Evolutionary conservation across 768 basidiomycete genomes (phyloP).

Genomic region (Trametes sanguinea): DNA sequence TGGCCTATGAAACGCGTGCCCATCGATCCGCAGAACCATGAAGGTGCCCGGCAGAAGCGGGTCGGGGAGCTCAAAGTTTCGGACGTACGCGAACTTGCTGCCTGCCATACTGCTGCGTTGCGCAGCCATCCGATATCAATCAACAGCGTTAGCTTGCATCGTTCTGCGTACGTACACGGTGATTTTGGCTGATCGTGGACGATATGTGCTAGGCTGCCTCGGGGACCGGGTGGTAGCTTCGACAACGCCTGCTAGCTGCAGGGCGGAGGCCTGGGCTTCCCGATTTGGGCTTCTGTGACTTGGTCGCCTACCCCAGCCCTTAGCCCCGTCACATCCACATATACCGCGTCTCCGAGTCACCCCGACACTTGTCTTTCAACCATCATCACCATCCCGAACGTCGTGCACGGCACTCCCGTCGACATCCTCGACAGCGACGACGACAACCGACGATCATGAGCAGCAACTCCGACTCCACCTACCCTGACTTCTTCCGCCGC

Average conservation of each 20-base stretch:
- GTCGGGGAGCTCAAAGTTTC: slow-evolving; percentile 87
- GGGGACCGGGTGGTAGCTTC: neutral
- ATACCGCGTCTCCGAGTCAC: slow-evolving; percentile 20
- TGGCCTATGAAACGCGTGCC: slow-evolving; percentile 91
- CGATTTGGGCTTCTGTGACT: slow-evolving; percentile 27
- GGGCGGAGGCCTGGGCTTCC: slow-evolving; percentile 18
- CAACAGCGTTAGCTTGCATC: neutral
- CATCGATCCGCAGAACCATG: slow-evolving; percentile 86
- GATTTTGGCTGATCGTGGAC: neutral
- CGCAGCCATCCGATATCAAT: neutral
- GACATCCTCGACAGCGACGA: slow-evolving; percentile 8
- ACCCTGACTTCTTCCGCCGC: slow-evolving; percentile 56
- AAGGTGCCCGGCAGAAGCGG: slow-evolving; percentile 80
- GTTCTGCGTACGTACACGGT: neutral
- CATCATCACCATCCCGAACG: slow-evolving; percentile 25
- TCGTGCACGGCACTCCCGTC: slow-evolving; percentile 7
- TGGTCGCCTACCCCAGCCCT: slow-evolving; percentile 29
- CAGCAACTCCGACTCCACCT: slow-evolving; percentile 24
- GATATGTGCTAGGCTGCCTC: slow-evolving; percentile 11
- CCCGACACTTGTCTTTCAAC: slow-evolving; percentile 24
- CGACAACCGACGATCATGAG: slow-evolving; percentile 25
- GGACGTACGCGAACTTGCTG: slow-evolving; percentile 90
- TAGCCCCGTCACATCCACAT: slow-evolving; percentile 23
- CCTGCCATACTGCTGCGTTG: slow-evolving; percentile 70
- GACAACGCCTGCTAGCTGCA: slow-evolving; percentile 23